Percentiles rank a stretch among this genome's conserved stretches.
phyloP scores from a whole-genome alignment of 495 filamentous ascomycete genomes.

The Hyaloscypha variabilis region DNA sequence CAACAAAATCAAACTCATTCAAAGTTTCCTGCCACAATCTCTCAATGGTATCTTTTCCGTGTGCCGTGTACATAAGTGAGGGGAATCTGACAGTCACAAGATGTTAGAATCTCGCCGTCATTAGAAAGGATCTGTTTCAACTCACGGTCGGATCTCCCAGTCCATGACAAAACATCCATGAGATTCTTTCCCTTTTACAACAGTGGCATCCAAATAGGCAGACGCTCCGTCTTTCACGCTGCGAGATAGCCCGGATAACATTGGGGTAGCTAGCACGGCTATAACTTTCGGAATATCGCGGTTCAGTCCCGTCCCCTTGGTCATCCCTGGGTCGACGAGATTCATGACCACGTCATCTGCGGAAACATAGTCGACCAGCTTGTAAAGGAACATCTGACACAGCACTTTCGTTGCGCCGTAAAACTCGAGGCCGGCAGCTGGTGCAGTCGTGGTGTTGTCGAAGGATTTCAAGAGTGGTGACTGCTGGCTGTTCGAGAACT shows the following conservation, averaged over 20 bases:
- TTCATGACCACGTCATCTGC: slow-evolving; percentile 48
- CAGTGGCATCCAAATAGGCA: slow-evolving; percentile 42
- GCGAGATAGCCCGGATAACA: slow-evolving; percentile 28
- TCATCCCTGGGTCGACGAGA: slow-evolving; percentile 45
- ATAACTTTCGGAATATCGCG: slow-evolving; percentile 29
- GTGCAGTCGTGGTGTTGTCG: slow-evolving; percentile 38
- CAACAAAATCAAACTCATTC: slow-evolving; percentile 42
- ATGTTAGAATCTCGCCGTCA: slow-evolving; percentile 1
- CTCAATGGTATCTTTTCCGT: slow-evolving; percentile 39
- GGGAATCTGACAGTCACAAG: slow-evolving; percentile 10
- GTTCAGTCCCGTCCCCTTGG: slow-evolving; percentile 42
- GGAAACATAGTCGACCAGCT: slow-evolving; percentile 41
- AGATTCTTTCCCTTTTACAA: slow-evolving; percentile 45
- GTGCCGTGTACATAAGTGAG: slow-evolving; percentile 31
- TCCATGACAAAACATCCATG: slow-evolving; percentile 46
- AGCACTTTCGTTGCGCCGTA: slow-evolving; percentile 47
- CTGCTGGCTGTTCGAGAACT: slow-evolving; percentile 35
- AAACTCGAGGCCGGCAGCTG: slow-evolving; percentile 34
- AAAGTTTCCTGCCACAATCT: slow-evolving; percentile 47
- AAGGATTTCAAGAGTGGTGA: slow-evolving; percentile 42
- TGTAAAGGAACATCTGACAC: slow-evolving; percentile 41
- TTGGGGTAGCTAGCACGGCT: slow-evolving; percentile 17
- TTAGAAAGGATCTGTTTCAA: slow-evolving; percentile 6
- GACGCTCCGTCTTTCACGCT: slow-evolving; percentile 38
- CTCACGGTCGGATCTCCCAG: slow-evolving; percentile 46